phyloP scores from a whole-genome alignment of 768 basidiomycete species.

The Pleurotus sapidus region DNA sequence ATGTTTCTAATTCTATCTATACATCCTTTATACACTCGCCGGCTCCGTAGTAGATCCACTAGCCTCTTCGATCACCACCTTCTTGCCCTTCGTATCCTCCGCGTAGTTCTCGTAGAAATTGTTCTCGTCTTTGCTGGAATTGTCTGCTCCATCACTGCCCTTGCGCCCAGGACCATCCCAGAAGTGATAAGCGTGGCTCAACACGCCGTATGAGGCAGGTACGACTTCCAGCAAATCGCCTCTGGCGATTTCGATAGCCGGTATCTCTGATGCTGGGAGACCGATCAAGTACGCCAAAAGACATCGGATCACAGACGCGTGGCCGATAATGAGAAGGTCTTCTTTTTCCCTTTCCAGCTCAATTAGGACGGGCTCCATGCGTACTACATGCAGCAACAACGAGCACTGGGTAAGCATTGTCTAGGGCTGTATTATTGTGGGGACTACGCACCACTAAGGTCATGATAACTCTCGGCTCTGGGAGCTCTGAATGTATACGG shows the following conservation, averaged over 20 bases:
- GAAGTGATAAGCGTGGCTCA: slow-evolving; percentile 87
- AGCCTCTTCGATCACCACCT: slow-evolving; percentile 25
- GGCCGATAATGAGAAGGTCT: slow-evolving; percentile 94
- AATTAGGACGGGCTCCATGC: slow-evolving; percentile 88
- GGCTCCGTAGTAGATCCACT: not conserved
- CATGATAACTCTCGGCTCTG: slow-evolving; percentile 96
- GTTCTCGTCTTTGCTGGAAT: slow-evolving; percentile 52
- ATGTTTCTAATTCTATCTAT: not conserved
- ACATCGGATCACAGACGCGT: slow-evolving; percentile 96
- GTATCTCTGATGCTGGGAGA: slow-evolving; percentile 92
- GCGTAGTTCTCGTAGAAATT: slow-evolving; percentile 93
- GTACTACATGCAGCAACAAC: slow-evolving; percentile 49
- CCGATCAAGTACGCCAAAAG: slow-evolving; percentile 92
- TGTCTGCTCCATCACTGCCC: slow-evolving; percentile 29
- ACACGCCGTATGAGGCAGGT: slow-evolving; percentile 86
- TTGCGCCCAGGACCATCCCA: slow-evolving; percentile 84
- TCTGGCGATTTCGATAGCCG: slow-evolving; percentile 94
- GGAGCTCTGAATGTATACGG: slow-evolving; percentile 92
- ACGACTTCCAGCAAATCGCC: slow-evolving; percentile 95
- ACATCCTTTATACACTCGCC: not conserved
- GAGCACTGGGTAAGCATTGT: slow-evolving; percentile 9
- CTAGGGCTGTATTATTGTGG: not conserved
- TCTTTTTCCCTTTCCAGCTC: slow-evolving; percentile 94
- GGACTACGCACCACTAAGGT: slow-evolving; percentile 65
- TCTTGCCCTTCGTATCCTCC: slow-evolving; percentile 67